Base-by-base conservation (phyloP, 768 basidiomycete species). In the Podaxis sp. region DNA sequence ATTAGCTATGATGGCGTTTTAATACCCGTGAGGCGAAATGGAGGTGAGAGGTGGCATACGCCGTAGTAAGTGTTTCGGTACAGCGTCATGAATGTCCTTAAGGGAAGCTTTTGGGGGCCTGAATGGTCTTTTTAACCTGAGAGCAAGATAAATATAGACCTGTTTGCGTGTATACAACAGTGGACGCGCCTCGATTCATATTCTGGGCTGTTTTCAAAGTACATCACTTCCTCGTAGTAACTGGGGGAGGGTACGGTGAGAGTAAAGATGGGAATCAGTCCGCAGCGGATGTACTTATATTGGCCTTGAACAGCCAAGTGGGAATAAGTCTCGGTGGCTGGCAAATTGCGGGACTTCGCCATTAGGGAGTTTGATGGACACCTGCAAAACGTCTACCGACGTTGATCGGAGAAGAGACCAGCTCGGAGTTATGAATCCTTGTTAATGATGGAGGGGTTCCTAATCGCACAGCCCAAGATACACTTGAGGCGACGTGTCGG, bases 71-170 rank as follows among this genome's bases (percentile, higher is more conserved):
- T 83, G 73, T 70, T 82, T 84, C 1, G 84, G 84, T 19, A 85
- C 83, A 3, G 80, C 82, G 63, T 82, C 79, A 59, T 83, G 83
- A 56, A 86, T 74, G 57, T 85, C 79, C 69, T 84, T 84, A 47
- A 85, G 70, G 0, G 80, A 81, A 15, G 79, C 74, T 12, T 70
- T 76, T 2, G 84, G 82, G 8, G 84, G 84, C 19, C 70, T 69
- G 68, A 84, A 86, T 4, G 82, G 79, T 64, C 72, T 77, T 40
- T 71, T 69, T 51, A 80, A 69, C 63, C 82, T 82, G 49, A 9
- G 25, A 27, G 12, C 19, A 22, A 41, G 19, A 51, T 24, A 33
- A 59, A 15, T n/a, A 33, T n/a, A 19, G 25, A 33, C 54, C 29
- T 19, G 17, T 24, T 47, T 25, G 17, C 47, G 7, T 40, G 54